Base-by-base conservation (phyloP, 805 yeast genomes). In the Lipomyces yamadae region DNA sequence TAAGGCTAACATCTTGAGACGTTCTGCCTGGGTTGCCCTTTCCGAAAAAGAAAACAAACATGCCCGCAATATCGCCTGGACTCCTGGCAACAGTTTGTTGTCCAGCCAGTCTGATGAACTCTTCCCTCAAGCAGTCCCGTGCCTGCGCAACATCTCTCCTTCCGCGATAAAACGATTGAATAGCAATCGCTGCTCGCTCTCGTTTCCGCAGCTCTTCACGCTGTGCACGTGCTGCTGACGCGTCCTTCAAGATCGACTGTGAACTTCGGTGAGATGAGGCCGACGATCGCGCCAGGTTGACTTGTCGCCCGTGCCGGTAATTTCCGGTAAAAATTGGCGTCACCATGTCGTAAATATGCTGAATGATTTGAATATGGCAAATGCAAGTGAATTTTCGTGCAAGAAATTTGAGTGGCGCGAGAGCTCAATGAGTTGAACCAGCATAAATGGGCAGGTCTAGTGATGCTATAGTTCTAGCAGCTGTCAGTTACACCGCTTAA, bases 301-400 rank as follows among this genome's bases (percentile, higher is more conserved):
- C 85, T 62, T 84, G 84, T 48, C 89, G 80, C 62, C 86, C 80
- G 69, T 86, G 83, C 61, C 81, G 80, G 24, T 86, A 80, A 71
- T 85, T 87, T 4, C 96, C 96, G 10, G 86, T 84, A 78, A 90
- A 91, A 78, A 88, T 86, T 7, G 70, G 59, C 10, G 39, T 59
- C 57, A 65, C 52, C 52, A 55, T 62, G 11, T 18, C 15, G 58
- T 13, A 32, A 34, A 33, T 13, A 42, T 7, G 58, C 6, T 52
- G 32, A 29, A 52, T 29, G 15, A 29, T 11, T 8, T 32, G 8
- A 32, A 52, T 32, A 24, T 32, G 24, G 15, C 34, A 52, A 18
- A 32, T 7, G n/a, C 34, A 24, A 24, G n/a, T 52, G 10, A 52
- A 29, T n/a, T 29, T 6, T 7, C 7, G 48, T 42, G 18, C 48